These are phyloP conservation scores for Coffea eugenioides DNA, from an alignment of 257 asterid genomes.

Conservation along the genomic window DNA sequence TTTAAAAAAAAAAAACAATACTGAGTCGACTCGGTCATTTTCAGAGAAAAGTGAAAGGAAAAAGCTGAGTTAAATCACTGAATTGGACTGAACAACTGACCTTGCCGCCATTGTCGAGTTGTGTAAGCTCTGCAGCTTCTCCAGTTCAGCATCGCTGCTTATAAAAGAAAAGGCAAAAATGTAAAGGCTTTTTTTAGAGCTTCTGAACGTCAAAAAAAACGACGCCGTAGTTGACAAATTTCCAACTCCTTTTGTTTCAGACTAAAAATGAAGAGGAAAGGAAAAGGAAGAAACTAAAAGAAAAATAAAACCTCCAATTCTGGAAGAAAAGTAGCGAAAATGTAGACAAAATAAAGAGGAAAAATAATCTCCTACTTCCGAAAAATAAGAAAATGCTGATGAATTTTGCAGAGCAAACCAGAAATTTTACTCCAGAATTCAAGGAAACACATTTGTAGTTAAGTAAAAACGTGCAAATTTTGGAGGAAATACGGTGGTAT, in stretches of 20 bases:
- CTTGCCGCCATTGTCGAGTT: conserved; percentile 78
- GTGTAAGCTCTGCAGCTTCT: conserved; percentile 51
- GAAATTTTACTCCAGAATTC: background rate
- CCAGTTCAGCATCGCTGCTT: conserved; percentile 45
- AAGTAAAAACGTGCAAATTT: background rate
- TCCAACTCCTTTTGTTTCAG: background rate
- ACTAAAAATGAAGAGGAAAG: too few relatives aligned
- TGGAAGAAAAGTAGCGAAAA: background rate
- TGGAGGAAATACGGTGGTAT: conserved; percentile 3
- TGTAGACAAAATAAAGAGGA: background rate
- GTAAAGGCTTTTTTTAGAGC: conserved; percentile 6
- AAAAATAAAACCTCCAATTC: background rate
- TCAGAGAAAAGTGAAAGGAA: background rate
- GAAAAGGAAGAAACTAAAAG: too few relatives aligned
- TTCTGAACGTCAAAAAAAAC: background rate
- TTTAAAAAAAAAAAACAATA: background rate
- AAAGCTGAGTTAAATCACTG: conserved; percentile 7
- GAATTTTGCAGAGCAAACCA: background rate
- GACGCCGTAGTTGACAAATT: background rate
- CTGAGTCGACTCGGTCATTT: conserved; percentile 34
- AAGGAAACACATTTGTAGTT: background rate
- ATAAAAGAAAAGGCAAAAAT: background rate
- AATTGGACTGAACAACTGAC: conserved; percentile 29
- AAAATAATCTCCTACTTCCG: background rate
- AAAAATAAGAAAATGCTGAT: background rate